Percentiles rank a stretch among this genome's conserved stretches.
Conservation (phyloP, 306 rosid species). For the Spatholobus suberectus region DNA sequence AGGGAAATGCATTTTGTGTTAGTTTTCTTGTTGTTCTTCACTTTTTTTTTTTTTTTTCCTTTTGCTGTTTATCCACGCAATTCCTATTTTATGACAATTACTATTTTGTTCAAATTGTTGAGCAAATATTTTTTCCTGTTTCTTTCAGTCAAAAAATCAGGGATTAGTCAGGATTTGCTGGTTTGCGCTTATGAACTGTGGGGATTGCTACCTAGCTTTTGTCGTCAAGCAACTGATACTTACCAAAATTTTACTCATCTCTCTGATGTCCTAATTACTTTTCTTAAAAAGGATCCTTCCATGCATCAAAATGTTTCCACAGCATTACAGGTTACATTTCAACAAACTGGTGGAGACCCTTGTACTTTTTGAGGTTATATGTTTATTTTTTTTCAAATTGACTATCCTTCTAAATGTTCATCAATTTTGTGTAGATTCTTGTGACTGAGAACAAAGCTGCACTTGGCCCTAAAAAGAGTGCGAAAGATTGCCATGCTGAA, state of each 20-base stretch:
- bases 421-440: slow-evolving; percentile 62
- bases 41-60: not conserved
- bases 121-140: not conserved
- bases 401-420: slow-evolving; percentile 29
- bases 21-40: not conserved
- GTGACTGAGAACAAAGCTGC: slow-evolving; percentile 79
- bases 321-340: slow-evolving; percentile 72
- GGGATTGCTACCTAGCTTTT: slow-evolving; percentile 89
- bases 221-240: slow-evolving; percentile 81
- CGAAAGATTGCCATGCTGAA: slow-evolving; percentile 35
- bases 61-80: slow-evolving; percentile 24
- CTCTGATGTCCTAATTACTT: slow-evolving; percentile 58
- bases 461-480: slow-evolving; percentile 52
- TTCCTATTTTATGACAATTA: slow-evolving; percentile 24
- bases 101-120: slow-evolving; percentile 29
- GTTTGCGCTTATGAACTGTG: slow-evolving; percentile 62
- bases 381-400: not conserved
- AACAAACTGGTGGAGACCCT: slow-evolving; percentile 1
- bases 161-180: slow-evolving; percentile 60
- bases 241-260: slow-evolving; percentile 53
- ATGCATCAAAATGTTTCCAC: slow-evolving; percentile 74
- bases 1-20: not conserved
- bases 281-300: slow-evolving; percentile 74
- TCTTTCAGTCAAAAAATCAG: slow-evolving; percentile 60
- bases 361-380: slow-evolving; percentile 34